phyloP scores from a whole-genome alignment of 2,329 filamentous ascomycete genomes.

The Alternaria triticina region DNA sequence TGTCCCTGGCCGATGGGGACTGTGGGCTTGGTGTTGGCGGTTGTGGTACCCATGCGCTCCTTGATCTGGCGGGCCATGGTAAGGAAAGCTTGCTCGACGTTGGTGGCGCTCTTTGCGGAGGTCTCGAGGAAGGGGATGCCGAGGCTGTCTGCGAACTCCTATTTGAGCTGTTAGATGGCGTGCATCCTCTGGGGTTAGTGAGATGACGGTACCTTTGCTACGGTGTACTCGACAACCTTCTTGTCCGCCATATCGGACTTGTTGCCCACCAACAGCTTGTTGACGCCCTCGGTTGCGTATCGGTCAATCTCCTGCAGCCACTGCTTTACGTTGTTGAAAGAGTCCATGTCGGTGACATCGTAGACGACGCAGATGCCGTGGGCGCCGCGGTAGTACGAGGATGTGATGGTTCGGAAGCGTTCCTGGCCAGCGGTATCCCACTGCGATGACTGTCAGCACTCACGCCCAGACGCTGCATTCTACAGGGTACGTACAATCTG shows the following conservation, averaged over 20 bases:
- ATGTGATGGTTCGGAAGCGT: constrained; percentile 99
- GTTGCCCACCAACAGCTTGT: constrained; percentile 99
- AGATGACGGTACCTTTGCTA: constrained; percentile 82
- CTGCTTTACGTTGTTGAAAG: constrained; percentile 99
- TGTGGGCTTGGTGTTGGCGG: constrained; percentile 97
- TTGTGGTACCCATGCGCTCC: constrained; percentile 97
- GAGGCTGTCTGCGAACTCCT: constrained; percentile 99
- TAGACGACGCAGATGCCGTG: constrained; percentile 99
- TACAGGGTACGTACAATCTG: constrained; percentile 70
- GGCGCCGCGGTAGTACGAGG: constrained; percentile 98
- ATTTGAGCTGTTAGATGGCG: constrained; percentile 26
- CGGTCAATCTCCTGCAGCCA: constrained; percentile 99
- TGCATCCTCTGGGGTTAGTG: not conserved
- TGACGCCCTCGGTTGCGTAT: constrained; percentile 98
- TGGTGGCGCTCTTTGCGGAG: constrained; percentile 98
- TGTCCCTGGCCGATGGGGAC: constrained; percentile 95
- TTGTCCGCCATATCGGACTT: constrained; percentile 99
- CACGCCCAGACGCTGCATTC: not conserved
- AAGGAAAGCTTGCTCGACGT: constrained; percentile 99
- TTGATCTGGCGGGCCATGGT: constrained; percentile 99
- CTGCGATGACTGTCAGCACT: constrained; percentile 57
- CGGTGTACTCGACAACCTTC: constrained; percentile 99
- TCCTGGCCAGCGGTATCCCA: constrained; percentile 99
- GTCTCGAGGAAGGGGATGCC: constrained; percentile 99
- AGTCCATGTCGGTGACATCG: constrained; percentile 99